Evolutionary conservation across 2,329 filamentous ascomycete genomes (phyloP).

Genomic region (Arthroderma sp.): DNA sequence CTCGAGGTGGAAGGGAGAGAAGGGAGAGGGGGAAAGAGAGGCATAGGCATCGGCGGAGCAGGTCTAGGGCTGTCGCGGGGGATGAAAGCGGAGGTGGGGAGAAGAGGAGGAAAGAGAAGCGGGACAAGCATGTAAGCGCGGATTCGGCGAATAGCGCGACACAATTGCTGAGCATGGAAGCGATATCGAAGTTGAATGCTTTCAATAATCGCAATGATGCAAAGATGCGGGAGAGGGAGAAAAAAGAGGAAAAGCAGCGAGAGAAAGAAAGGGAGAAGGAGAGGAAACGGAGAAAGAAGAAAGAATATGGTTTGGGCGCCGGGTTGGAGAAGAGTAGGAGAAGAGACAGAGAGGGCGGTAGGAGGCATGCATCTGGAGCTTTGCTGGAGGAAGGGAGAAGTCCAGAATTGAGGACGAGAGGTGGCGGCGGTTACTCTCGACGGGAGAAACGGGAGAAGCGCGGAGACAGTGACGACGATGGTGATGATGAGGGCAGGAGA

Average conservation of each 20-base stretch:
- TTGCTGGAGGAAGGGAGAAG: slow-evolving; percentile 52
- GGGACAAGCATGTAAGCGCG: slow-evolving; percentile 26
- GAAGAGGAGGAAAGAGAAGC: slow-evolving; percentile 11
- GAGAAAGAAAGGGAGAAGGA: slow-evolving; percentile 26
- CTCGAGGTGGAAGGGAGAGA: slow-evolving; percentile 10
- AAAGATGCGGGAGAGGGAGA: slow-evolving; percentile 30
- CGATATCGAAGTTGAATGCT: slow-evolving; percentile 53
- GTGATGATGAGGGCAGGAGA: slow-evolving; percentile 28
- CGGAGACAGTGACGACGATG: slow-evolving; percentile 16
- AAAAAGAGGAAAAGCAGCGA: slow-evolving; percentile 15
- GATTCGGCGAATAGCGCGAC: slow-evolving; percentile 32
- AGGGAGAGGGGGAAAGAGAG: slow-evolving; percentile 4
- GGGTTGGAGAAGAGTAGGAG: slow-evolving; percentile 15
- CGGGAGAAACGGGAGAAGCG: slow-evolving; percentile 30
- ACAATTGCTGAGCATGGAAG: slow-evolving; percentile 37
- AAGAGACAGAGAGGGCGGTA: slow-evolving; percentile 19
- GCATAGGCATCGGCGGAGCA: slow-evolving; percentile 7
- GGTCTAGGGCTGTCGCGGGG: background rate
- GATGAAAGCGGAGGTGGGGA: slow-evolving; percentile 6
- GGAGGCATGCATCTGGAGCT: slow-evolving; percentile 56
- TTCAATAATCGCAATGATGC: slow-evolving; percentile 44
- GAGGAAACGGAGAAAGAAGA: slow-evolving; percentile 17
- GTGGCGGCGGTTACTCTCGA: slow-evolving; percentile 25
- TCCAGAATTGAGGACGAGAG: slow-evolving; percentile 40
- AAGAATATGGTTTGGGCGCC: background rate